Conservation (phyloP, 257 asterid species). For the Nicotiana sylvestris region DNA sequence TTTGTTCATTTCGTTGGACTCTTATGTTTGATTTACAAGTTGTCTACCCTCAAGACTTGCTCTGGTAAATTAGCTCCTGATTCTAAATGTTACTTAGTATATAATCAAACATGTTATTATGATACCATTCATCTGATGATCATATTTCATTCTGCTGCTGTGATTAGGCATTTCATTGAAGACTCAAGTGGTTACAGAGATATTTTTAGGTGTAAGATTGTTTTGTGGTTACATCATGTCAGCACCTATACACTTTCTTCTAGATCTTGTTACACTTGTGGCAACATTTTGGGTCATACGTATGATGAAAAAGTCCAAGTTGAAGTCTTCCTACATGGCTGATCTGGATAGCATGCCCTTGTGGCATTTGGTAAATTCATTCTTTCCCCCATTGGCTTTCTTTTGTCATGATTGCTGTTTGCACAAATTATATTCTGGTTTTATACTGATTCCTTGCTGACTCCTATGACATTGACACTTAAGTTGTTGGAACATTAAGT, state of each 20-base stretch:
- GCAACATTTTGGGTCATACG: constrained; percentile 87
- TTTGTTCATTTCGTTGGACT: constrained; percentile 59
- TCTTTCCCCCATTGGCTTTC: not conserved
- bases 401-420: not conserved
- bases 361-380: constrained; percentile 55
- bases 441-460: not conserved
- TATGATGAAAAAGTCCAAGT: constrained; percentile 61
- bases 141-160: not conserved
- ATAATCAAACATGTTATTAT: too few species aligned
- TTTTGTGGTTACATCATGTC: constrained; percentile 62
- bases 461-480: too few species aligned
- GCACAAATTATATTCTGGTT: not conserved
- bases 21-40: constrained; percentile 64
- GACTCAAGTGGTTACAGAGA: constrained; percentile 83
- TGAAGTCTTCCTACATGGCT: constrained; percentile 62
- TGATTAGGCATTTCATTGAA: constrained; percentile 72
- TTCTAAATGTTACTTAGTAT: too few species aligned
- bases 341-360: constrained; percentile 65
- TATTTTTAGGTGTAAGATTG: constrained; percentile 67
- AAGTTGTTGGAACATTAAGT: too few species aligned
- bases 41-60: constrained; percentile 60
- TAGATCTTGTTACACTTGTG: constrained; percentile 69
- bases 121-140: not conserved
- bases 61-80: constrained; percentile 39
- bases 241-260: constrained; percentile 83